Evolutionary conservation across 345 rosid genomes (phyloP).

Genomic region (Moricandia moricandioides): DNA sequence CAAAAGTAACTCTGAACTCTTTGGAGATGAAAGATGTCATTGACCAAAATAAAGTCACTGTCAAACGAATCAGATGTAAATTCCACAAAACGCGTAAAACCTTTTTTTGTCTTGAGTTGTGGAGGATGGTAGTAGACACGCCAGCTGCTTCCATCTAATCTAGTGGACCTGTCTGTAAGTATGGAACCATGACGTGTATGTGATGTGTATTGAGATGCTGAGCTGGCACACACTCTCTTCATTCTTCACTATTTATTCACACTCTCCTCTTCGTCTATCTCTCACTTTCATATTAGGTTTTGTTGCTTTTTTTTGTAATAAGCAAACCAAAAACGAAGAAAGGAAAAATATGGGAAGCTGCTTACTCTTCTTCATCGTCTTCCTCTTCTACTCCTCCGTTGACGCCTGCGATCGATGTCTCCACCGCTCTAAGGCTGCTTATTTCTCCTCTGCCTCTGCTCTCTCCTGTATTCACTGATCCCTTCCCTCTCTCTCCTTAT

Average conservation of each 20-base stretch:
- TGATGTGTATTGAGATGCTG: conserved; percentile 9
- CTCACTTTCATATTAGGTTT: background rate
- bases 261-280: background rate
- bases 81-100: conserved; percentile 7
- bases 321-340: background rate
- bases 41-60: too few species aligned
- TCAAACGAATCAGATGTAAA: background rate
- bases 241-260: background rate
- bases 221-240: conserved; percentile 29
- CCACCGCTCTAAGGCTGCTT: conserved; percentile 65
- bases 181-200: conserved; percentile 14
- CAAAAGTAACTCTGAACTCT: background rate
- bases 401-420: conserved; percentile 83
- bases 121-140: background rate
- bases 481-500: background rate
- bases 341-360: conserved; percentile 39
- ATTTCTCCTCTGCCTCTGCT: conserved; percentile 62
- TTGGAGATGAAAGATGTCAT: background rate
- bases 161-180: background rate
- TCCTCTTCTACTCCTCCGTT: conserved; percentile 42
- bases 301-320: background rate
- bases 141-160: background rate
- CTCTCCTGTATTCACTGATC: conserved; percentile 47
- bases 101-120: background rate
- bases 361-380: conserved; percentile 21